phyloP scores from a whole-genome alignment of 139 green algal genomes.

The Cymbomonas tetramitiformis region DNA sequence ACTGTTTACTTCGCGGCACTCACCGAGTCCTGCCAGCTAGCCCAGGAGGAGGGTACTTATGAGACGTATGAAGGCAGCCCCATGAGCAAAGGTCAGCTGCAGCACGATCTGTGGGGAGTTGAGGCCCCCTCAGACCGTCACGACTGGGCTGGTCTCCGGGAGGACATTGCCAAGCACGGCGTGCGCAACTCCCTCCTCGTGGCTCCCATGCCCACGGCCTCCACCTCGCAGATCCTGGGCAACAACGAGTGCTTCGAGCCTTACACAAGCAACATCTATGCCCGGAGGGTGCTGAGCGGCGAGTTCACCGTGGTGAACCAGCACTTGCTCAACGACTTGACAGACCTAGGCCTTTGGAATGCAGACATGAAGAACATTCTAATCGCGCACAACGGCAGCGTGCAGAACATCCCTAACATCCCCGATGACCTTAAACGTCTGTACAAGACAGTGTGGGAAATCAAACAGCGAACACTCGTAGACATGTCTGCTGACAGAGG shows the following conservation, averaged over 20 bases:
- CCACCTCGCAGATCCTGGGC: conserved; percentile 71
- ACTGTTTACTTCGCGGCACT: conserved; percentile 85
- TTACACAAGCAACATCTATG: conserved; percentile 98
- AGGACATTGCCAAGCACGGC: conserved; percentile 56
- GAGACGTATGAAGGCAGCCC: conserved; percentile 57
- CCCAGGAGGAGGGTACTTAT: conserved; percentile 66
- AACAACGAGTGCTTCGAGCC: conserved; percentile 99
- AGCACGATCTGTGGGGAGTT: conserved; percentile 87
- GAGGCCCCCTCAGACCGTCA: conserved; percentile 36
- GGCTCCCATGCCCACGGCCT: conserved; percentile 93
- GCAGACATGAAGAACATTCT: conserved; percentile 86
- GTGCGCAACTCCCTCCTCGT: conserved; percentile 93
- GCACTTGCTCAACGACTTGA: conserved; percentile 89
- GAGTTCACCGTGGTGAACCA: conserved; percentile 93
- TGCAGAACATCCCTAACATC: conserved; percentile 55
- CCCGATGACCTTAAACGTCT: conserved; percentile 76
- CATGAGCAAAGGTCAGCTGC: conserved; percentile 34
- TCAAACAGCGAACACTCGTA: conserved; percentile 80
- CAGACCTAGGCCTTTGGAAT: conserved; percentile 72
- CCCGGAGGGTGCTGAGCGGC: conserved; percentile 82
- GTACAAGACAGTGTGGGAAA: conserved; percentile 99
- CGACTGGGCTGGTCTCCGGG: conserved; percentile 69
- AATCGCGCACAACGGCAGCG: conserved; percentile 62
- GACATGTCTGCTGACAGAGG: conserved; percentile 96
- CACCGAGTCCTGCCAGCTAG: conserved; percentile 55